Base-by-base conservation (phyloP, 148 eudicot genomes). In the Suaeda aralocaspica region DNA sequence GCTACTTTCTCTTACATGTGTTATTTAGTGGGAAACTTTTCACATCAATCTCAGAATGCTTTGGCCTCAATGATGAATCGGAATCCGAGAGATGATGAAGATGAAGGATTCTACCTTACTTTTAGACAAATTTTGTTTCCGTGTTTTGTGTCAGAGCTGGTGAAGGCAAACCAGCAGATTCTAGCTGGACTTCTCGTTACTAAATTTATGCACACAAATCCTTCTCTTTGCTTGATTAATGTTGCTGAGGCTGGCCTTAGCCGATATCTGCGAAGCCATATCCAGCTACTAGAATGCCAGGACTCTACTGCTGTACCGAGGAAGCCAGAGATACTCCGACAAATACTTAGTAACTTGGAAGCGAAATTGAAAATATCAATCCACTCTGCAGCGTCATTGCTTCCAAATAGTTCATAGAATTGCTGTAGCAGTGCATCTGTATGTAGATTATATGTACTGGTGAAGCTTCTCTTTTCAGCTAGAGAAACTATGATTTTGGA, bases 151-250 rank as follows among this genome's bases (percentile, higher is more conserved):
- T 70, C 94, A 0, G 96, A 93, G 80, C 89, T 92, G 67, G 93
- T 92, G 77, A 88, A 82, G 77, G 80, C 87, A 26, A 86, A 84
- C 64, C 98, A 89, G 81, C 89, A 81, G 75, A 69, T 92, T 70
- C 69, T 92, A 46, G 96, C 98, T 1, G 96, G 96, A 7, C 75
- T 92, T 71, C 80, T 92, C 19, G 89, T 89, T 14, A 86, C 91
- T 1, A 92, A 82, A 76, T 84, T 88, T 50, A 86, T 86, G 96
- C 96, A 92, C 82, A 88, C 87, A 9, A 89, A 86, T 68, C 80
- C 87, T 42, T 84, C 91, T 45, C 88, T 92, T 60, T 78, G 91
- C 69, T 77, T 92, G 58, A 79, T 92, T n/a, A 88, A 88, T 68
- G 64, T 87, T n/a, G 88, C 96, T 22, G 96, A 82, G 79, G 89